These are phyloP conservation scores for Neurospora pannonica DNA, from an alignment of 495 filamentous ascomycete species.

Conservation along the genomic window DNA sequence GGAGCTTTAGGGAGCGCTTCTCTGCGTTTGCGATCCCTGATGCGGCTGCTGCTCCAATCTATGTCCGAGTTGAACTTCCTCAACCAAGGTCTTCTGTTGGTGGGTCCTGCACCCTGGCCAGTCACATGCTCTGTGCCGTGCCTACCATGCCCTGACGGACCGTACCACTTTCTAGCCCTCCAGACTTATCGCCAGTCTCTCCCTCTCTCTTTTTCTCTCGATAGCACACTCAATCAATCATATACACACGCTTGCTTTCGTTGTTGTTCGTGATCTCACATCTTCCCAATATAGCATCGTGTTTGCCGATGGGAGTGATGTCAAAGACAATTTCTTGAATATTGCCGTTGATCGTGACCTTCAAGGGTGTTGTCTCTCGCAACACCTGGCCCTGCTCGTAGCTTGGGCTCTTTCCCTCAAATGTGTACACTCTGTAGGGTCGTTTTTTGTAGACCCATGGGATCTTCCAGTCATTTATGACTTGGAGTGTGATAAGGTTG, in stretches of 20 bases:
- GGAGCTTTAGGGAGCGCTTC: neutral
- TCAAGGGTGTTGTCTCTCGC: fast-evolving
- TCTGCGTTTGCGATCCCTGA: neutral
- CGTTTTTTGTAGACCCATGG: too few relatives aligned
- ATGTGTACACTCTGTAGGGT: neutral
- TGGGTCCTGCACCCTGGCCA: too few relatives aligned
- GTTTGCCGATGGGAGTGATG: neutral
- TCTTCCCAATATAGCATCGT: neutral
- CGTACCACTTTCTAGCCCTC: too few relatives aligned
- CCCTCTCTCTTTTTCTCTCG: too few relatives aligned
- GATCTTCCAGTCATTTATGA: too few relatives aligned
- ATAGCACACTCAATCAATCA: too few relatives aligned
- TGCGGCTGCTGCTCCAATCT: neutral
- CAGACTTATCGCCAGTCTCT: too few relatives aligned
- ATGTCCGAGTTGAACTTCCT: neutral
- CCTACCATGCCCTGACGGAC: too few relatives aligned
- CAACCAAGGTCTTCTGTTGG: neutral
- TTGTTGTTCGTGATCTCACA: too few relatives aligned
- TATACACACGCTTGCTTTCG: too few relatives aligned
- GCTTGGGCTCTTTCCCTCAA: neutral
- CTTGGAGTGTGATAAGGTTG: too few relatives aligned
- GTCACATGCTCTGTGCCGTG: too few relatives aligned
- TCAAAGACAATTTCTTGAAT: neutral
- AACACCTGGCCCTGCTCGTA: neutral
- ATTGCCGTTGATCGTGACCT: neutral